Base-by-base conservation (phyloP, 306 rosid genomes). In the Comarum palustre region DNA sequence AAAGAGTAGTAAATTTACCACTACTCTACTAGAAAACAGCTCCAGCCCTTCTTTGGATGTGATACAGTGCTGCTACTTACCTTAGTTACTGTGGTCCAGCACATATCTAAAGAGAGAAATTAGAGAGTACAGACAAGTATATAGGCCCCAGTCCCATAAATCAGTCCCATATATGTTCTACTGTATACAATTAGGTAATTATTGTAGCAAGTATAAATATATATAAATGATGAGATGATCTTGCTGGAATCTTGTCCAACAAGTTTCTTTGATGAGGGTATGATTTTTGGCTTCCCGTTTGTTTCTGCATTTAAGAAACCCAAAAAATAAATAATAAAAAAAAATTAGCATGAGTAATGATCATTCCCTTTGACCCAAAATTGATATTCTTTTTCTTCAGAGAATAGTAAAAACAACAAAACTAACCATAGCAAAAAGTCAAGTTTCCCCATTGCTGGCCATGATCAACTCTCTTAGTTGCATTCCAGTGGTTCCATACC, bases 161-260 rank as follows among this genome's bases (percentile, higher is more conserved):
- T 84, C 91, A 78, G 83, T 70, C 27, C 84, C 84, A 78, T 75
- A 90, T 79, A 82, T 87, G 83, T 78, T 75, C 71, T 54, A 82
- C 60, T 38, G 89, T 88, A 85, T 87, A 87, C 77, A 87, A 82
- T 82, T 61, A 82, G 82, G 96, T 89, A 85, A 85, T 90, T 85
- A 51, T 52, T 83, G 85, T 93, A 86, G 87, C 88, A 86, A 85
- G 90, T 88, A 82, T 86, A 88, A 83, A 86, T 84, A 38, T 38
- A 38, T 38, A 6, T 34, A 34, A 68, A 79, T 79, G 88, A 81
- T 73, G 77, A 60, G 80, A 45, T 79, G 82, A 69, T 68, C 80
- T 73, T 82, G 73, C 83, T 74, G 81, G 67, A 78, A 76, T 80
- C 88, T 80, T 89, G 87, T 87, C 86, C 87, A 72, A 73, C 46